phyloP scores from a whole-genome alignment of 176 grass and related monocot species.

The Avena sativa region DNA sequence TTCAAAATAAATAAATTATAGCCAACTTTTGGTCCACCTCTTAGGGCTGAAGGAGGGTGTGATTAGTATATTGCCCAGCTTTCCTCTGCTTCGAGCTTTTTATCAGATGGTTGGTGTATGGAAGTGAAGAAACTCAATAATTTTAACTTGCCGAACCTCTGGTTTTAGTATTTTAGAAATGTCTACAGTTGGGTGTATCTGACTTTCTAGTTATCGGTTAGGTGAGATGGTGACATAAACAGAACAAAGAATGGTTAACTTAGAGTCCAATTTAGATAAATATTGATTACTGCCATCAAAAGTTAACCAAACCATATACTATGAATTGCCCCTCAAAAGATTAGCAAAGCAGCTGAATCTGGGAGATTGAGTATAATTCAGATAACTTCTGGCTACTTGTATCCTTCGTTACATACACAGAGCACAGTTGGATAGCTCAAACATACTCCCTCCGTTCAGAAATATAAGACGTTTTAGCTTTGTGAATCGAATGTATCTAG shows the following conservation, averaged over 20 bases:
- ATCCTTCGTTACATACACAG: neutral
- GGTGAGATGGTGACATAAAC: neutral
- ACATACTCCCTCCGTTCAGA: neutral
- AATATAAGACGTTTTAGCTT: no score
- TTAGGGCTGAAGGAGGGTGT: neutral
- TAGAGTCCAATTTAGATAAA: neutral
- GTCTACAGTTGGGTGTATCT: neutral
- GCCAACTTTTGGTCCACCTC: neutral
- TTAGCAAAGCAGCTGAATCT: slow-evolving; percentile 37
- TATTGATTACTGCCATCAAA: slow-evolving; percentile 7
- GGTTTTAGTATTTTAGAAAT: neutral
- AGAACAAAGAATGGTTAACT: neutral
- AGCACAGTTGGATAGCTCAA: neutral
- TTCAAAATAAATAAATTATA: neutral
- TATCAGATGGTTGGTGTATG: neutral
- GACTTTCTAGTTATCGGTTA: neutral
- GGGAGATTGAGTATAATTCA: neutral
- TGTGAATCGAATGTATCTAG: no score
- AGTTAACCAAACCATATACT: neutral
- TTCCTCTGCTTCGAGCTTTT: slow-evolving; percentile 1
- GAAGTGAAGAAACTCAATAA: neutral
- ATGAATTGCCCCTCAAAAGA: neutral
- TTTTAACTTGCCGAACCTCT: neutral
- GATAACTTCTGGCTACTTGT: slow-evolving; percentile 1
- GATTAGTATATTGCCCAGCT: neutral